These are phyloP conservation scores for Dioszegia crocea DNA, from an alignment of 768 basidiomycete genomes.

Conservation along the genomic window DNA sequence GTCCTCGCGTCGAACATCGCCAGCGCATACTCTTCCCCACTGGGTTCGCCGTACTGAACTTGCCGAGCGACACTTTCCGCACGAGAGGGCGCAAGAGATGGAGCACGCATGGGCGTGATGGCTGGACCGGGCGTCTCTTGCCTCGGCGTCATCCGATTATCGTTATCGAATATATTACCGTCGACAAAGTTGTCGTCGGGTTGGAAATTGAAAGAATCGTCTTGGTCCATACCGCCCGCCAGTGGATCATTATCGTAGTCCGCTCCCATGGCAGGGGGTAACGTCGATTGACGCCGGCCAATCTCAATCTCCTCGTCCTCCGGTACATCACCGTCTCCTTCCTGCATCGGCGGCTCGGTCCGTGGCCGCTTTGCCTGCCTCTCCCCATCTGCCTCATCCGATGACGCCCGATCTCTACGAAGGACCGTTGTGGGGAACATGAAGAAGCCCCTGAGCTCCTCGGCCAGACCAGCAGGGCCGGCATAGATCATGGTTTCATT, in stretches of 20 bases:
- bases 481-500: slow-evolving; percentile 63
- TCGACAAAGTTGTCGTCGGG: neutral
- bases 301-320: slow-evolving; percentile 65
- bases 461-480: slow-evolving; percentile 65
- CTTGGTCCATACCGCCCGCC: slow-evolving; percentile 9
- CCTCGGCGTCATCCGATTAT: slow-evolving; percentile 8
- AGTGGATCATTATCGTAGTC: slow-evolving; percentile 11
- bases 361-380: slow-evolving; percentile 51
- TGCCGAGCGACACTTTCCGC: slow-evolving; percentile 32
- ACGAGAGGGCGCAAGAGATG: slow-evolving; percentile 19
- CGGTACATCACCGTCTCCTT: slow-evolving; percentile 33
- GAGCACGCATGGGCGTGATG: neutral
- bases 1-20: slow-evolving; percentile 54
- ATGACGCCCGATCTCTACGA: slow-evolving; percentile 54
- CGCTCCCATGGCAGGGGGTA: slow-evolving; percentile 15
- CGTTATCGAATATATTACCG: slow-evolving; percentile 1
- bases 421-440: slow-evolving; percentile 65
- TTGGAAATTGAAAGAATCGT: slow-evolving; percentile 1
- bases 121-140: neutral
- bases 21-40: slow-evolving; percentile 55
- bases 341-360: slow-evolving; percentile 51
- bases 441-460: slow-evolving; percentile 79
- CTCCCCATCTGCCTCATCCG: slow-evolving; percentile 56
- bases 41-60: slow-evolving; percentile 55
- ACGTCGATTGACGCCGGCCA: slow-evolving; percentile 54